phyloP scores from a whole-genome alignment of 2,329 filamentous ascomycete species.

The Claviceps pazoutovae region DNA sequence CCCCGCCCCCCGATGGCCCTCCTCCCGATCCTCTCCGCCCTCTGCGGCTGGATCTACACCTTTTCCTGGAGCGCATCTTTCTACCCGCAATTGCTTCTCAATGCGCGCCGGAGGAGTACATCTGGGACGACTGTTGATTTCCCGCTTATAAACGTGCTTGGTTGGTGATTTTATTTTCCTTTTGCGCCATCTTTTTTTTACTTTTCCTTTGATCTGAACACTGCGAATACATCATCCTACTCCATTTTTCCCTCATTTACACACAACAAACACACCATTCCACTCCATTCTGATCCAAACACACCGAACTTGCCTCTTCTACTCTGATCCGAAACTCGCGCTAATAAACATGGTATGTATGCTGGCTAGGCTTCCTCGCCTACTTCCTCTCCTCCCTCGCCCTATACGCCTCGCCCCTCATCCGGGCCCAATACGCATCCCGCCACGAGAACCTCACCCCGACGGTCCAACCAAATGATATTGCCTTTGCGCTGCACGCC shows the following conservation, averaged over 20 bases:
- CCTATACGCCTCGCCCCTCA: constrained; percentile 65
- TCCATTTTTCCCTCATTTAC: too few species aligned
- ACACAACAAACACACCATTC: too few species aligned
- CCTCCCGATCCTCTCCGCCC: constrained; percentile 35
- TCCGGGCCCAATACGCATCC: constrained; percentile 70
- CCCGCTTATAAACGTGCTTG: constrained; percentile 56
- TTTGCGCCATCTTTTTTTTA: background rate
- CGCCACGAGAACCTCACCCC: constrained; percentile 64
- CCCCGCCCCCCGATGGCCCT: constrained; percentile 17
- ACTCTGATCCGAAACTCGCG: background rate
- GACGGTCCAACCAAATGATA: constrained; percentile 80
- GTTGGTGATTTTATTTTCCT: constrained; percentile 19
- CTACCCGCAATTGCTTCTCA: constrained; percentile 79
- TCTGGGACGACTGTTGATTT: constrained; percentile 80
- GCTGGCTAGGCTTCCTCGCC: constrained; percentile 58
- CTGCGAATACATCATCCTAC: too few species aligned
- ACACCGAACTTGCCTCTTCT: too few species aligned
- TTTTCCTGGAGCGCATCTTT: constrained; percentile 76
- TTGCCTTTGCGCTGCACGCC: constrained; percentile 76
- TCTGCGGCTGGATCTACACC: constrained; percentile 66
- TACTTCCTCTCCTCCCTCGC: constrained; percentile 63
- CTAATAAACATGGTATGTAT: background rate
- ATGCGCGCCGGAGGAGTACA: constrained; percentile 63
- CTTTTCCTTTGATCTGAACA: too few species aligned
- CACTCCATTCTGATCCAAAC: too few species aligned